Percentiles rank a stretch among this genome's conserved stretches.
These are phyloP conservation scores for Epichloe sp. DNA, from an alignment of 2,329 filamentous ascomycete species.

Conservation along the genomic window DNA sequence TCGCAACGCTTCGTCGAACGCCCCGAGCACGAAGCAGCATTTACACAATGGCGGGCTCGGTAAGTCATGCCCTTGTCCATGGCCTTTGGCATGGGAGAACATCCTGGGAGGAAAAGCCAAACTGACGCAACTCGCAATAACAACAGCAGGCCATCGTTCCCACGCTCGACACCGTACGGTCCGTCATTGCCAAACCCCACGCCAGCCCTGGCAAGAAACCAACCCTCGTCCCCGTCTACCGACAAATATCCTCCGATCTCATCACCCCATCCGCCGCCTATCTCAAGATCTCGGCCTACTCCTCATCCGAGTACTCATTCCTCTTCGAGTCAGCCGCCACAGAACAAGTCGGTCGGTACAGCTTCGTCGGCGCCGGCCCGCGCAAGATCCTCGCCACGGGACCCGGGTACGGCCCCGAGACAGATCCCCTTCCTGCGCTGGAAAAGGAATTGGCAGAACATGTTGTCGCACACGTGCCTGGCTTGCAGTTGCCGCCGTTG, in stretches of 20 bases:
- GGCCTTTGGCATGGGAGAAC: too few species aligned
- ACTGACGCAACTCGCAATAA: constrained; percentile 2
- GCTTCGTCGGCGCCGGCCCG: constrained; percentile 76
- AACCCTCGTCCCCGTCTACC: constrained; percentile 71
- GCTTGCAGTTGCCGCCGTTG: constrained; percentile 69
- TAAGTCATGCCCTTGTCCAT: constrained; percentile 9
- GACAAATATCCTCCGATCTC: constrained; percentile 80
- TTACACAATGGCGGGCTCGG: constrained; percentile 16
- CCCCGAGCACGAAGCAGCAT: neutral
- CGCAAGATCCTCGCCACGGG: constrained; percentile 79
- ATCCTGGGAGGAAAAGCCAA: too few species aligned
- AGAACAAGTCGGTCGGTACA: constrained; percentile 87
- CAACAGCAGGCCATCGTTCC: constrained; percentile 28
- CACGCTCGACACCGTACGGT: constrained; percentile 32
- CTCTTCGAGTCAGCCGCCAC: constrained; percentile 92
- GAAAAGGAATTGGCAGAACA: constrained; percentile 68
- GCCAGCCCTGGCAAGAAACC: constrained; percentile 22
- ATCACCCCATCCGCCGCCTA: constrained; percentile 93
- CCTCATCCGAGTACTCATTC: constrained; percentile 65
- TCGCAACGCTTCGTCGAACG: neutral
- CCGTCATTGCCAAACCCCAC: constrained; percentile 26
- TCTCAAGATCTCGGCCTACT: constrained; percentile 68
- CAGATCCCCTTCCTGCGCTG: constrained; percentile 73
- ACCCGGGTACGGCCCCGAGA: constrained; percentile 69
- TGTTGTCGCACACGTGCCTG: constrained; percentile 72